A percentile compares a stretch with the other conserved stretches of the same genome.
Conservation (phyloP, 352 stramenopile genomes). For the Globisporangium perplexum region DNA sequence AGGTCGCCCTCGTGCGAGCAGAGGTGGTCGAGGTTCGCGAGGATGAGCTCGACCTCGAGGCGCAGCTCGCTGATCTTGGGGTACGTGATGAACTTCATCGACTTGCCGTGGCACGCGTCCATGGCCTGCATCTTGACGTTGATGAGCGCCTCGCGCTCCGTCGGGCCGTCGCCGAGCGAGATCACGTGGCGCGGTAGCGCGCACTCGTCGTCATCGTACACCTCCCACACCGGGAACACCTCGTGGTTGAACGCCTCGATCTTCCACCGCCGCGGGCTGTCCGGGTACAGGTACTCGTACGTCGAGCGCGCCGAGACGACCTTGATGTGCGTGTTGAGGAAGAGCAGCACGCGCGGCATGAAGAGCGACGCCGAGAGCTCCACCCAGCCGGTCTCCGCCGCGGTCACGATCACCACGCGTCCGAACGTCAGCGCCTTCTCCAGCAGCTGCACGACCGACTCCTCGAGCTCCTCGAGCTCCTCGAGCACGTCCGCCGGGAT, state of each 20-base stretch:
- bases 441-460: slow-evolving; percentile 69
- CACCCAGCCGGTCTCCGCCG: slow-evolving; percentile 88
- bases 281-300: slow-evolving; percentile 86
- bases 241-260: slow-evolving; percentile 87
- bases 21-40: slow-evolving; percentile 75
- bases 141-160: slow-evolving; percentile 79
- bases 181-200: slow-evolving; percentile 71
- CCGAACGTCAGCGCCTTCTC: slow-evolving; percentile 65
- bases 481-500: slow-evolving; percentile 67
- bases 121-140: slow-evolving; percentile 84
- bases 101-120: slow-evolving; percentile 77
- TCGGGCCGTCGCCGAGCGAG: slow-evolving; percentile 75
- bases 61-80: slow-evolving; percentile 80
- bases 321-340: slow-evolving; percentile 79
- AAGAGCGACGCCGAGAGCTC: slow-evolving; percentile 85
- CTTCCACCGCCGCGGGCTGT: slow-evolving; percentile 84
- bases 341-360: slow-evolving; percentile 74
- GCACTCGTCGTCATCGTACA: slow-evolving; percentile 43
- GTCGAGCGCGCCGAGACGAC: slow-evolving; percentile 88
- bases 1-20: slow-evolving; percentile 80
- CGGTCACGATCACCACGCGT: slow-evolving; percentile 86
- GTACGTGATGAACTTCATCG: slow-evolving; percentile 86
- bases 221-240: slow-evolving; percentile 72
- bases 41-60: slow-evolving; percentile 73
- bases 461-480: slow-evolving; percentile 72